Percentiles rank a stretch among this genome's conserved stretches.
These are phyloP conservation scores for Picochlorum sp. DNA, from an alignment of 139 green algal species.

Conservation along the genomic window DNA sequence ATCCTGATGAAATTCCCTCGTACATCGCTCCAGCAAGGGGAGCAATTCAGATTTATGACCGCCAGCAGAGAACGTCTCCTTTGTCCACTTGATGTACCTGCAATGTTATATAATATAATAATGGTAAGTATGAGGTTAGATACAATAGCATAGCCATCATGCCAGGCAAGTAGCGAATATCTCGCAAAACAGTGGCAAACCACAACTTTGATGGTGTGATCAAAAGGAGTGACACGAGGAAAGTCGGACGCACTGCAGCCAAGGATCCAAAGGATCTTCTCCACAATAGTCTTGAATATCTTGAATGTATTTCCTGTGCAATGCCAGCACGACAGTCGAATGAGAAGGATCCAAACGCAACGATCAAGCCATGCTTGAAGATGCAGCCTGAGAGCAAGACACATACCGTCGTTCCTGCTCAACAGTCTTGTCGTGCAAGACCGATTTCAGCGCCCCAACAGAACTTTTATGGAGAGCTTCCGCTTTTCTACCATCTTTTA, in stretches of 20 bases:
- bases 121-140: neutral
- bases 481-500: slow-evolving; percentile 48
- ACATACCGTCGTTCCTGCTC: neutral
- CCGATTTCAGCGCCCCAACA: neutral
- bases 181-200: no score
- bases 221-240: no score
- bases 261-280: slow-evolving; percentile 63
- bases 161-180: no score
- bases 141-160: no score
- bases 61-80: slow-evolving; percentile 48
- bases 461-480: slow-evolving; percentile 12
- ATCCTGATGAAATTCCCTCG: slow-evolving; percentile 42
- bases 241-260: no score
- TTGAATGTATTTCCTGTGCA: slow-evolving; percentile 38
- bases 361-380: no score
- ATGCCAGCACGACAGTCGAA: no score
- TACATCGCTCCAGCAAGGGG: slow-evolving; percentile 75
- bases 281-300: slow-evolving; percentile 55
- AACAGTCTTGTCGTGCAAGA: neutral
- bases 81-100: slow-evolving; percentile 86
- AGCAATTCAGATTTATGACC: slow-evolving; percentile 64
- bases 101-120: no score
- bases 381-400: neutral
- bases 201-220: no score
- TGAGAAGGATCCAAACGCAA: no score